A percentile compares a stretch with the other conserved stretches of the same genome.
Conservation (phyloP, 1,284 basidiomycete genomes). For the Coniferiporia sulphurascens region DNA sequence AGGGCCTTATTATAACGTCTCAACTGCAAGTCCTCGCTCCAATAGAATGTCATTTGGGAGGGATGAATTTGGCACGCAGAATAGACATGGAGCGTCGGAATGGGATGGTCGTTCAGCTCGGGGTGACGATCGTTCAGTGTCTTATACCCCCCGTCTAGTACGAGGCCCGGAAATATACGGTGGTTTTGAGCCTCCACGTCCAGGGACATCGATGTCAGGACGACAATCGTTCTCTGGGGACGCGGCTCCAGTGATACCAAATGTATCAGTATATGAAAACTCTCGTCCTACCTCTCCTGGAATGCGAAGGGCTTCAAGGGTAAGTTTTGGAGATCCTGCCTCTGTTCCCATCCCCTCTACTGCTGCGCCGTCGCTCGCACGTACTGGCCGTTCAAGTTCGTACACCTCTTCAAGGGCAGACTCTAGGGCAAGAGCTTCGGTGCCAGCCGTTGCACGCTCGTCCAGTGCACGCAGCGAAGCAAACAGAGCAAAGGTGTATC, state of each 20-base stretch:
- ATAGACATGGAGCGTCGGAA: conserved; percentile 9
- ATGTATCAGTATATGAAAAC: background rate
- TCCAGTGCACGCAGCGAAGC: background rate
- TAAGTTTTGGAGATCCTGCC: conserved; percentile 11
- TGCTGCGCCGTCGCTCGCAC: conserved; percentile 11
- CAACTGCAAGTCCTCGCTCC: background rate
- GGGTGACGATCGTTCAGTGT: conserved; percentile 1
- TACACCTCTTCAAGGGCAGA: background rate
- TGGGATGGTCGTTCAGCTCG: conserved; percentile 11
- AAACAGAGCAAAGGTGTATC: background rate
- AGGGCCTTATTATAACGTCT: background rate
- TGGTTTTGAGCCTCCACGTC: background rate
- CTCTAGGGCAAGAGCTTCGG: background rate
- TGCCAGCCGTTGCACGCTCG: conserved; percentile 1
- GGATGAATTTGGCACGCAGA: conserved; percentile 6
- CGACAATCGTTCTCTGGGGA: background rate
- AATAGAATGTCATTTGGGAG: conserved; percentile 5
- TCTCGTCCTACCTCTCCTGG: conserved; percentile 2
- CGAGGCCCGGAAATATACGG: conserved; percentile 6
- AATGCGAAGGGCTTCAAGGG: conserved; percentile 2
- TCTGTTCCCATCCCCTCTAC: conserved; percentile 10
- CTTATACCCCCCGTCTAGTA: conserved; percentile 9
- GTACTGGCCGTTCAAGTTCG: conserved; percentile 10
- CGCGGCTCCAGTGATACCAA: conserved; percentile 6
- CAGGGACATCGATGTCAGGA: background rate